Conservation (phyloP, 1,139 yeast species). For the Geotrichum aggregatum region DNA sequence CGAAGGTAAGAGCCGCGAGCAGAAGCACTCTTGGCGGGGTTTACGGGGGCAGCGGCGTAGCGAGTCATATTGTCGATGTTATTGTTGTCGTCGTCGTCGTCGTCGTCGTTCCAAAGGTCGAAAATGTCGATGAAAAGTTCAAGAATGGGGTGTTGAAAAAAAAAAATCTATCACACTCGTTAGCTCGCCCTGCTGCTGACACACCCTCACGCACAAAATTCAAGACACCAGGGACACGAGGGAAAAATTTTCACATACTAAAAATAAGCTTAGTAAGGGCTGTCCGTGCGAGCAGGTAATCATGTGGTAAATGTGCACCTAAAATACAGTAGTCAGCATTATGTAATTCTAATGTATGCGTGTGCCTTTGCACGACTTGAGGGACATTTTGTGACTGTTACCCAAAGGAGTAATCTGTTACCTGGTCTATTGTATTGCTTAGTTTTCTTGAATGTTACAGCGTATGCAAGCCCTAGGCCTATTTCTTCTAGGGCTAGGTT, state of each 20-base stretch:
- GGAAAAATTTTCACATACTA: neutral
- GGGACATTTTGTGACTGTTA: no score
- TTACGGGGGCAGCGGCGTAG: conserved; percentile 98
- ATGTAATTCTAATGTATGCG: conserved; percentile 92
- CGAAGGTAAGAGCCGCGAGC: conserved; percentile 99
- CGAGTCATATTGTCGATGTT: conserved; percentile 54
- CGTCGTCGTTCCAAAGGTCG: conserved; percentile 7
- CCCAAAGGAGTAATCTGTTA: no score
- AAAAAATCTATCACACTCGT: no score
- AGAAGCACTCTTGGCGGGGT: conserved; percentile 99
- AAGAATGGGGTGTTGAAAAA: conserved; percentile 2
- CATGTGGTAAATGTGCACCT: no score
- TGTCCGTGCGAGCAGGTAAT: no score
- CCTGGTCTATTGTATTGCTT: no score
- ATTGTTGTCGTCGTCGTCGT: conserved; percentile 14
- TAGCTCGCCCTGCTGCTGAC: no score
- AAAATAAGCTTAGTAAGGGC: conserved; percentile 98
- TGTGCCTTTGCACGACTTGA: no score
- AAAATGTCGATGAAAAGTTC: conserved; percentile 13
- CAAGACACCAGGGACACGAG: neutral
- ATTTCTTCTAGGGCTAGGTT: no score
- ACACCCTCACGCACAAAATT: neutral
- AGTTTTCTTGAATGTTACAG: no score
- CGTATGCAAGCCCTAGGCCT: no score
- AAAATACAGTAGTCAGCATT: conserved; percentile 99